A percentile compares a stretch with the other conserved stretches of the same genome.
Evolutionary conservation across 2,329 filamentous ascomycete species (phyloP).

Genomic region (Colletotrichum acutatum): DNA sequence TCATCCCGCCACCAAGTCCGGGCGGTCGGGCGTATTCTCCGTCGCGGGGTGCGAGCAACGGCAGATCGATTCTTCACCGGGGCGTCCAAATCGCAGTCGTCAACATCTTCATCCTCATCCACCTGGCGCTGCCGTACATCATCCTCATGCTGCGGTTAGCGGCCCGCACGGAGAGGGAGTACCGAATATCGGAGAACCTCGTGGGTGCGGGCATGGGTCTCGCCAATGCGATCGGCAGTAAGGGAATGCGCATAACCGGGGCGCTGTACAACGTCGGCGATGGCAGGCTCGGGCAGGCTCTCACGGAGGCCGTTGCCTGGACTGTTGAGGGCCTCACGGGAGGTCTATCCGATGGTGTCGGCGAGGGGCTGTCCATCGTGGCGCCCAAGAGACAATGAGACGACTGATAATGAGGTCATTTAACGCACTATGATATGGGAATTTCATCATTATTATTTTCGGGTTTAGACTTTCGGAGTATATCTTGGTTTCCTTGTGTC

Average conservation of each 20-base stretch:
- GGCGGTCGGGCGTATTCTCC: constrained; percentile 42
- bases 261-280: constrained; percentile 71
- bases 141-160: constrained; percentile 62
- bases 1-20: constrained; percentile 31
- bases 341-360: constrained; percentile 74
- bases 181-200: constrained; percentile 71
- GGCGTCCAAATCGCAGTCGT: constrained; percentile 66
- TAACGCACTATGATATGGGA: neutral
- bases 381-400: constrained; percentile 29
- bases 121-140: constrained; percentile 71
- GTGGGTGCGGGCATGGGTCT: constrained; percentile 62
- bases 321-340: constrained; percentile 72
- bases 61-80: constrained; percentile 66
- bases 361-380: constrained; percentile 43
- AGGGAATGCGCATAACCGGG: constrained; percentile 61
- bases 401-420: neutral
- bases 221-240: constrained; percentile 63
- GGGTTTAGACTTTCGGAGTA: constrained; percentile 26
- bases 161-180: constrained; percentile 73
- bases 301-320: constrained; percentile 69
- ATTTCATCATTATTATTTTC: neutral
- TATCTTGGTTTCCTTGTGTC: constrained; percentile 3
- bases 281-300: constrained; percentile 69
- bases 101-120: constrained; percentile 67
- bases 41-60: constrained; percentile 25